phyloP scores from a whole-genome alignment of 2,329 filamentous ascomycete genomes.

The Talaromyces sp. region DNA sequence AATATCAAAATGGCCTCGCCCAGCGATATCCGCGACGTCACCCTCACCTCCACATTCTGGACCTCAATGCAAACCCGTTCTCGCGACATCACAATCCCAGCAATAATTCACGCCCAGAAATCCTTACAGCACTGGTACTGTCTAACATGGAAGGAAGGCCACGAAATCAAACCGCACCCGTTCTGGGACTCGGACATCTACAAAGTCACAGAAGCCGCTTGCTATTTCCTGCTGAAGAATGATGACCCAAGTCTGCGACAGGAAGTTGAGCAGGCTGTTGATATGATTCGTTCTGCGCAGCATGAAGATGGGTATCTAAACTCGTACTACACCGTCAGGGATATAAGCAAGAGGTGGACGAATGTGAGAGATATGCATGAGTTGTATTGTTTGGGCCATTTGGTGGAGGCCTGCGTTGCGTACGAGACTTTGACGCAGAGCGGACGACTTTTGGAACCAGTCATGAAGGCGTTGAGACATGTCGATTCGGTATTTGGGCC shows the following conservation, averaged over 20 bases:
- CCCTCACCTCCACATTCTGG: conserved; percentile 22
- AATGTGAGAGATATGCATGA: conserved; percentile 63
- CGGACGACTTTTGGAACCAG: conserved; percentile 50
- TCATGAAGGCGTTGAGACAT: conserved; percentile 55
- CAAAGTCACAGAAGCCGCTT: conserved; percentile 63
- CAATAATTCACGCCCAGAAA: conserved; percentile 24
- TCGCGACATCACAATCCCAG: conserved; percentile 20
- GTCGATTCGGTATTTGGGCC: conserved; percentile 54
- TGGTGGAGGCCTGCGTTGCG: conserved; percentile 60
- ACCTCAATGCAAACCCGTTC: conserved; percentile 21
- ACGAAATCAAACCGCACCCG: conserved; percentile 45
- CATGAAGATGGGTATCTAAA: conserved; percentile 62
- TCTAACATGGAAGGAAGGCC: conserved; percentile 28
- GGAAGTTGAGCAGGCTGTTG: conserved; percentile 55
- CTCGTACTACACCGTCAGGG: conserved; percentile 60
- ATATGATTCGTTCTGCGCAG: conserved; percentile 57
- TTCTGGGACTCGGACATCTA: conserved; percentile 60
- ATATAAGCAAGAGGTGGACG: conserved; percentile 54
- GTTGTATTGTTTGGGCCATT: conserved; percentile 54
- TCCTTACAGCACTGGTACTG: conserved; percentile 22
- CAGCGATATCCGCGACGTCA: conserved; percentile 19
- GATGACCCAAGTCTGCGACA: conserved; percentile 44
- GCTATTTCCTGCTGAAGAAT: conserved; percentile 51
- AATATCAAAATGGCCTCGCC: conserved; percentile 3
- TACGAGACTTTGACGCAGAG: conserved; percentile 55